Conservation (phyloP, 1,284 basidiomycete species). For the Ganoderma lucidum region DNA sequence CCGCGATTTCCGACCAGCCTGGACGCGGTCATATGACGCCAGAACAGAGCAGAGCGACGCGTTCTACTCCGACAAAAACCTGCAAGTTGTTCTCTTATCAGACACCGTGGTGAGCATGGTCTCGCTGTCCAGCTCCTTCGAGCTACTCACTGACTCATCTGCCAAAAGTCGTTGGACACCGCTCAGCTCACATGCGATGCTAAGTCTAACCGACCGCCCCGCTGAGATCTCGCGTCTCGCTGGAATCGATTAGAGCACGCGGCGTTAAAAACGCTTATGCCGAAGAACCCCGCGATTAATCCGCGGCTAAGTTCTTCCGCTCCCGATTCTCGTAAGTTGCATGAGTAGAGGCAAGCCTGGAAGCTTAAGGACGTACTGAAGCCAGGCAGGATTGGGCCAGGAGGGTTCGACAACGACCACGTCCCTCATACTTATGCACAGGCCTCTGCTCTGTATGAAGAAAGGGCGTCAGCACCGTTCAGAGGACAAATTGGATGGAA, state of each 20-base stretch:
- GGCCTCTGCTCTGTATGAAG: not conserved
- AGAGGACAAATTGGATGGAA: not conserved
- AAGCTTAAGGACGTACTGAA: too few species aligned
- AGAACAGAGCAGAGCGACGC: not conserved
- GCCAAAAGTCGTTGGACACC: not conserved
- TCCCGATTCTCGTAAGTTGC: not conserved
- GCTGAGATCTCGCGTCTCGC: not conserved
- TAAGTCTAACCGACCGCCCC: too few species aligned
- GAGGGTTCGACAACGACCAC: too few species aligned
- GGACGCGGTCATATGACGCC: constrained; percentile 5
- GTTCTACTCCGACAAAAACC: not conserved
- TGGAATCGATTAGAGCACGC: not conserved
- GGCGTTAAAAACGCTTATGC: not conserved
- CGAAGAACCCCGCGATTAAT: not conserved
- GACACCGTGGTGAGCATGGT: not conserved
- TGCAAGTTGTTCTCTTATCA: not conserved
- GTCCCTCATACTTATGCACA: too few species aligned
- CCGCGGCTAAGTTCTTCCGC: not conserved
- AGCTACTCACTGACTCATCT: not conserved
- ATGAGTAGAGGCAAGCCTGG: too few species aligned
- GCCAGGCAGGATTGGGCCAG: too few species aligned
- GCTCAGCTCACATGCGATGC: too few species aligned
- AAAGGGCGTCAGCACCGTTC: not conserved
- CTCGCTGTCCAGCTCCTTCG: not conserved
- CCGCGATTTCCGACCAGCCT: not conserved